Base-by-base conservation (phyloP, 2,329 filamentous ascomycete genomes). In the Aureobasidium sp. region DNA sequence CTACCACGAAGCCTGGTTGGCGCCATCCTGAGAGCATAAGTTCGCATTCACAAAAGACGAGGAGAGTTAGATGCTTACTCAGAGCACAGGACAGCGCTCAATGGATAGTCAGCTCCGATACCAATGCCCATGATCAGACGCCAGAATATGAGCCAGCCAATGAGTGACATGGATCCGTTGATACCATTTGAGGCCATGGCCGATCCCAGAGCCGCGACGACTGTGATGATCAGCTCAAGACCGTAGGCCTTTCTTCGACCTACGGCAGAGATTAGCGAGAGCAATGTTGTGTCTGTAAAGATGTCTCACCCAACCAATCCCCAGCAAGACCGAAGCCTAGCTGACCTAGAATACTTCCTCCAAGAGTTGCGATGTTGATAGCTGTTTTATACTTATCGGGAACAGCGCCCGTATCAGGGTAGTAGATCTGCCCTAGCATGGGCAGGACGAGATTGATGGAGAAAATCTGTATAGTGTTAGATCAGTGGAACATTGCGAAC, bases 181-280 rank as follows among this genome's bases (percentile, higher is more conserved):
- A 43, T 32, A 20, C 52, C 52, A 12, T 29, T 56, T 5, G 85
- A 84, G 47, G 85, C 79, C 32, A 92, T 79, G 29, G 87, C 78
- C 75, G 91, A 88, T 47, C 85, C 87, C 57, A 92, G 78, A 20
- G 88, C 91, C 13, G 87, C 86, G 67, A 89, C 86, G n/a, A 77
- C 76, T 27, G 76, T 71, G 34, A 77, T 75, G 6, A 76, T 70
- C 2, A 76, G 64, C 53, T 76, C 75, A 17, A 76, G 66, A 3
- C 75, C 75, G 56, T 77, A 77, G 66, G 76, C 73, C 36, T 74
- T 73, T 29, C 72, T 67, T 62, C 74, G 64, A n/a, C 74, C 74
- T 26, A 20, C 20, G 20, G 20, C 20, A 20, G 73, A 67, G 8
- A 9, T 52, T 2, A 52, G 50, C 8, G n/a, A n/a, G 10, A 5